Evolutionary conservation across 2,329 filamentous ascomycete species (phyloP).

Genomic region (Coniochaeta ligniaria): DNA sequence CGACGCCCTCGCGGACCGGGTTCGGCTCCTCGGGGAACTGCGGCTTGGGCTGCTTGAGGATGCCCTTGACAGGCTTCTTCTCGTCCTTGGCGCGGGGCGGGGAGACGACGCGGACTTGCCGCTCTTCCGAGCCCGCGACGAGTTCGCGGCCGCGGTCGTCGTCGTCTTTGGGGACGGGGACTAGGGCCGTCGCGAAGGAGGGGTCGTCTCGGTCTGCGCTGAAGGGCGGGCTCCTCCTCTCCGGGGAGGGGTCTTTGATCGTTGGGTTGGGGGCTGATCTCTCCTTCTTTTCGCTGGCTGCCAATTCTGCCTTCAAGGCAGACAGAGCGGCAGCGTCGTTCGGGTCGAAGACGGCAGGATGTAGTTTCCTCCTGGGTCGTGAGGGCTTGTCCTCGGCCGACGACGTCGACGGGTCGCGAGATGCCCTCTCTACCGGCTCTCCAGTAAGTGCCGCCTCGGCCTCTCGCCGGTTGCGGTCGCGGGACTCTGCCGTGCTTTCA

Average conservation of each 20-base stretch:
- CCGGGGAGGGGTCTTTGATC: background rate
- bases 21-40: constrained; percentile 84
- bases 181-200: constrained; percentile 5
- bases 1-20: constrained; percentile 80
- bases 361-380: constrained; percentile 17
- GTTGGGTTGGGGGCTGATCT: constrained; percentile 2
- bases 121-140: constrained; percentile 28
- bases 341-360: constrained; percentile 40
- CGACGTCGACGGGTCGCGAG: constrained; percentile 20
- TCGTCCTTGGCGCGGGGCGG: constrained; percentile 59
- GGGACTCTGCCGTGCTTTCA: constrained; percentile 8
- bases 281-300: constrained; percentile 26
- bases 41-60: constrained; percentile 73
- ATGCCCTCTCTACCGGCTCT: constrained; percentile 22
- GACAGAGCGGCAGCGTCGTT: constrained; percentile 43
- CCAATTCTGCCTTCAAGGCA: constrained; percentile 42
- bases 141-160: constrained; percentile 36
- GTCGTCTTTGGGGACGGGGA: constrained; percentile 10
- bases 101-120: constrained; percentile 61
- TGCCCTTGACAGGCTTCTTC: constrained; percentile 69
- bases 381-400: background rate
- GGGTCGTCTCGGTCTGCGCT: background rate
- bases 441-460: constrained; percentile 28
- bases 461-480: constrained; percentile 23
- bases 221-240: background rate